phyloP scores from a whole-genome alignment of 2,329 filamentous ascomycete genomes.

The Colletotrichum sp. region DNA sequence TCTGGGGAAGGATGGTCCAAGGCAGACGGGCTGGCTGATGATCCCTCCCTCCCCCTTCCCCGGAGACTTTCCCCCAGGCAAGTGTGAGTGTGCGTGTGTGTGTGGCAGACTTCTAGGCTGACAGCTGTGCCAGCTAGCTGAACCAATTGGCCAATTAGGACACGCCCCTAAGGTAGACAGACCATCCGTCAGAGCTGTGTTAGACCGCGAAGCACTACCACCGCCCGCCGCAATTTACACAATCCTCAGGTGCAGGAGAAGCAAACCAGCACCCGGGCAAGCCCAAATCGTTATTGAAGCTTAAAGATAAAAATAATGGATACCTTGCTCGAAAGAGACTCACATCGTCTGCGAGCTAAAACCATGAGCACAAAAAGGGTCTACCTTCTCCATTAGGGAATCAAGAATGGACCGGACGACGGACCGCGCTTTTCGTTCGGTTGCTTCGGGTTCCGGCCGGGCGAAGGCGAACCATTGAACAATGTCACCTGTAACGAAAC shows the following conservation, averaged over 20 bases:
- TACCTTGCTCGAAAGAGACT: not conserved
- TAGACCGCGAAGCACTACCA: not conserved
- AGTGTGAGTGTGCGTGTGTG: not conserved
- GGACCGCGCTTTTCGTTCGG: not conserved
- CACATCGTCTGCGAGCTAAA: not conserved
- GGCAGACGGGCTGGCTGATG: not conserved
- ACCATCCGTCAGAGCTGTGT: not conserved
- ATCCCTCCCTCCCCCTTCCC: not conserved
- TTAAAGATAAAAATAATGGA: not conserved
- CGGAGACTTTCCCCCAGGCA: not conserved
- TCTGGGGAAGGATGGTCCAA: not conserved
- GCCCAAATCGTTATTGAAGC: not conserved
- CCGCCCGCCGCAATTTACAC: not conserved
- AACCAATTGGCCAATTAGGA: not conserved
- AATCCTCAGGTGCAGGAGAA: not conserved
- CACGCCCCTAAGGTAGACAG: not conserved
- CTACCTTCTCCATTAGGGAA: not conserved
- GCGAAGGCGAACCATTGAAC: not conserved
- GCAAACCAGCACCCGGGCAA: not conserved
- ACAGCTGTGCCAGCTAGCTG: not conserved
- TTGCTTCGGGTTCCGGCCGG: not conserved
- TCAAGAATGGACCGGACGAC: not conserved
- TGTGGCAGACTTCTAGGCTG: not conserved
- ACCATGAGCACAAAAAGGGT: not conserved
- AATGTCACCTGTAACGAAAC: not conserved